Base-by-base conservation (phyloP, 225 moss, liverwort and hornwort genomes). In the Marchantia polymorpha region DNA sequence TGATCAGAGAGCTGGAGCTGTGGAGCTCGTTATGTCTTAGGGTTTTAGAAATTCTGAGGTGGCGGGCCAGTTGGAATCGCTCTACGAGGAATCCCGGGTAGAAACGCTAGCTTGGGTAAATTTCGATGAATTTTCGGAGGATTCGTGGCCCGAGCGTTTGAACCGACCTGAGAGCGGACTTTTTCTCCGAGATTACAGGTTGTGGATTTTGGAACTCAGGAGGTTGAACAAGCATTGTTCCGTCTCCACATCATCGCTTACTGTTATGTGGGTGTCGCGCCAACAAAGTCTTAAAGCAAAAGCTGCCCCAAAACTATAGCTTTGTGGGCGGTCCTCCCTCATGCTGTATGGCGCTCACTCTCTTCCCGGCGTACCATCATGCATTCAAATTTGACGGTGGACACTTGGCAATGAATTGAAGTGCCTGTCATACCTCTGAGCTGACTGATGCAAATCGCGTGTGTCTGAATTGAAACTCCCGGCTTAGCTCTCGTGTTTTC, bases 21-120 rank as follows among this genome's bases (percentile, higher is more conserved):
- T 73, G 73, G 54, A 55, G 27, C 52, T 52, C 53, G 12, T 15
- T 53, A 54, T 23, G 52, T 53, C 54, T 55, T 73, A 73, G 73
- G 73, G 73, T 73, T 73, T 67, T 73, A 73, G 53, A 14, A 50
- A 52, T 54, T 27, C 73, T 16, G 26, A 26, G 23, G 53, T 29
- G 52, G 73, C 73, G 52, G 73, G 17, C 12, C 29, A 52, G 26
- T 26, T 13, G 27, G 26, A 53, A 73, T 54, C 25, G 10, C 12
- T 13, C 4, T n/a, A 29, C 29, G 16, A 14, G 73, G 73, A 73
- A 55, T 23, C 20, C 22, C 1, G 53, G 10, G 8, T 0, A 15
- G 6, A 4, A 22, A 29, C 52, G 73, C 27, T 23, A 26, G 73
- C 54, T 71, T 23, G 11, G 23, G 25, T 13, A 26, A 73, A 25